Evolutionary conservation across 352 stramenopile species (phyloP), one percentile per base, ranked within the genome.

Genomic region (Plasmopara muralis): DNA sequence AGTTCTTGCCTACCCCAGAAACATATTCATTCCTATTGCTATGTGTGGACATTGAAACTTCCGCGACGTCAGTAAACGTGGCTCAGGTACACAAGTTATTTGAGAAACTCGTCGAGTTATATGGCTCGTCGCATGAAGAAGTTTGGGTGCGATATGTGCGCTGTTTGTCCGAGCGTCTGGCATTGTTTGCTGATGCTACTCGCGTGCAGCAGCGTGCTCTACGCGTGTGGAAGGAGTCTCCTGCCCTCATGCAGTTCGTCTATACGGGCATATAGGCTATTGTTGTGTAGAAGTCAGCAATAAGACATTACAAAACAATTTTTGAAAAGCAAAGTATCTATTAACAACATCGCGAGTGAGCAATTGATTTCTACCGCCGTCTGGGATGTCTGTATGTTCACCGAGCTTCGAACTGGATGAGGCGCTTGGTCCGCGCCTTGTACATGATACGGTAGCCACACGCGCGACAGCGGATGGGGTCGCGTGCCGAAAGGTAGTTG

Each of bases 391-490:
- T 33, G 43, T n/a, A 35, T 39, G 55, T 64, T 77, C 88, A 96
- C 58, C 86, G 75, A 16, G 86, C 86, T 57, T 96, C 86, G 50
- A 94, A 95, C 77, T 96, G 86, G 64, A 95, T 94, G 49, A 96
- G 70, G 28, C 95, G 86, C 77, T 98, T 98, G 29, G 95, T 98
- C 56, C 95, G 85, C 16, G 87, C 93, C 78, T 98, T 98, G 86
- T 98, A 98, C 68, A 98, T 92, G 79, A 98, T 98, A 55, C 95
- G 87, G 77, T 98, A 98, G 47, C 93, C 93, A 66, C 95, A 98
- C 43, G 95, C 89, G 53, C 93, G 88, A 74, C 95, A 98, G 51
- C 93, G 87, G 53, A 98, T 96, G 20, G 92, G 89, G 76, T 98
- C 95, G 53, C 89, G 87, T 45, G 89, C 89, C 59, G 95, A 97